Evolutionary conservation across 2,329 filamentous ascomycete species (phyloP).

Genomic region (Colletotrichum salicis): DNA sequence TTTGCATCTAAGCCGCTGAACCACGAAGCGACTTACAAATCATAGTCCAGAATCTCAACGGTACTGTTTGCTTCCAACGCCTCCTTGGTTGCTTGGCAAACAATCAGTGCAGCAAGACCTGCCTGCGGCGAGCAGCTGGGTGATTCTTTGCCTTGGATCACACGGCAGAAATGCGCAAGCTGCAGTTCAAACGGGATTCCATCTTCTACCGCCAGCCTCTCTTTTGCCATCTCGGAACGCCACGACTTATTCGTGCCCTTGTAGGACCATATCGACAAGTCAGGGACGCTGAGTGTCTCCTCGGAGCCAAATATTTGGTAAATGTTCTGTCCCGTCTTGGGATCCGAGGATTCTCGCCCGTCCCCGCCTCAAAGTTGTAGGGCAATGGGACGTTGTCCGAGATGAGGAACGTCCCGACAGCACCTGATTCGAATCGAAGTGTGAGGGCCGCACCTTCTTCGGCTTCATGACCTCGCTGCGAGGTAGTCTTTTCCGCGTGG

Average conservation of each 20-base stretch:
- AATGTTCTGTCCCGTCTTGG: slow-evolving; percentile 53
- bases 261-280: slow-evolving; percentile 63
- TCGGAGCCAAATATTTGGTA: slow-evolving; percentile 66
- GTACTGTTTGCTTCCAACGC: slow-evolving; percentile 50
- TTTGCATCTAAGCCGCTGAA: neutral
- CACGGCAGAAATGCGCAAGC: slow-evolving; percentile 60
- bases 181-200: slow-evolving; percentile 62
- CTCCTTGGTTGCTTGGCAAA: slow-evolving; percentile 61
- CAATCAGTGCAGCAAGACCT: slow-evolving; percentile 61
- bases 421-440: slow-evolving; percentile 62
- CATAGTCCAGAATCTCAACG: slow-evolving; percentile 37
- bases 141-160: slow-evolving; percentile 53
- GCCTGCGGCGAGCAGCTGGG: slow-evolving; percentile 60
- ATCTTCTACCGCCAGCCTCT: slow-evolving; percentile 39
- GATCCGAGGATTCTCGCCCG: slow-evolving; percentile 68
- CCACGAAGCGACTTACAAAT: neutral
- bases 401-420: slow-evolving; percentile 67
- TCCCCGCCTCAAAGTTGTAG: slow-evolving; percentile 66
- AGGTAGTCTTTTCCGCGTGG: slow-evolving; percentile 57
- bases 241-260: slow-evolving; percentile 51
- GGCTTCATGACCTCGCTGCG: slow-evolving; percentile 57
- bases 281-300: slow-evolving; percentile 63
- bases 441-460: slow-evolving; percentile 68
- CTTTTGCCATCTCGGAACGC: slow-evolving; percentile 47
- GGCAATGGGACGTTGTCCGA: slow-evolving; percentile 62